Conservation (phyloP, 352 stramenopile species). For the Thalassiosira livingstoniorum region DNA sequence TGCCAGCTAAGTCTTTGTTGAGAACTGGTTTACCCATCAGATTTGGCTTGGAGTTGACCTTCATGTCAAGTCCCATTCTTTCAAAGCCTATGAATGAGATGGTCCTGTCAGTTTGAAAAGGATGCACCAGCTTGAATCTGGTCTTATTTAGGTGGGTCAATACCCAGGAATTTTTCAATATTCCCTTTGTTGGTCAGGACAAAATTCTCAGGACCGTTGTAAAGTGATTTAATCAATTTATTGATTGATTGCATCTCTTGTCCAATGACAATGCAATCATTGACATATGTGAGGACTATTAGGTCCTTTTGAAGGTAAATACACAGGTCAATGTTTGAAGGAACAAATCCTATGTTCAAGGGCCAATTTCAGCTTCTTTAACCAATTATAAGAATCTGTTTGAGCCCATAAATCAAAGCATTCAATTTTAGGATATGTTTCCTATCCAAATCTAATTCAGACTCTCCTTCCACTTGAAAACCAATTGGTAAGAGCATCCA, state of each 20-base stretch:
- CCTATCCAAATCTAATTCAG: too few species aligned
- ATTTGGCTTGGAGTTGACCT: neutral
- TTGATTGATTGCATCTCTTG: neutral
- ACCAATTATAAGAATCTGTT: conserved; percentile 6
- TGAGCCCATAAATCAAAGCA: neutral
- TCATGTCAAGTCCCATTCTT: too few species aligned
- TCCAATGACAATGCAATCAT: conserved; percentile 4
- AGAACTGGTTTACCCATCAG: conserved; percentile 7
- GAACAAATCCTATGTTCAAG: neutral
- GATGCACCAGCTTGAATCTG: neutral
- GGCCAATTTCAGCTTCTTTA: neutral
- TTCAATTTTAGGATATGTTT: neutral
- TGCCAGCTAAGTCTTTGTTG: conserved; percentile 4
- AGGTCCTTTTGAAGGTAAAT: neutral
- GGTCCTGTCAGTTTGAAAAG: conserved; percentile 7
- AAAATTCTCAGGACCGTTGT: conserved; percentile 1
- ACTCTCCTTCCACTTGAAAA: neutral
- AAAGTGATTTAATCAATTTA: neutral
- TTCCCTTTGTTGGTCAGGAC: neutral
- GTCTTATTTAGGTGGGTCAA: neutral
- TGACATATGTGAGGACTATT: neutral
- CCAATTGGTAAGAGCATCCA: neutral
- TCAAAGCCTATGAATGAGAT: neutral
- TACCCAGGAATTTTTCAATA: neutral
- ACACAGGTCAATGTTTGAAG: neutral